phyloP scores from a whole-genome alignment of 495 filamentous ascomycete genomes.

The Schizothecium vesticola region DNA sequence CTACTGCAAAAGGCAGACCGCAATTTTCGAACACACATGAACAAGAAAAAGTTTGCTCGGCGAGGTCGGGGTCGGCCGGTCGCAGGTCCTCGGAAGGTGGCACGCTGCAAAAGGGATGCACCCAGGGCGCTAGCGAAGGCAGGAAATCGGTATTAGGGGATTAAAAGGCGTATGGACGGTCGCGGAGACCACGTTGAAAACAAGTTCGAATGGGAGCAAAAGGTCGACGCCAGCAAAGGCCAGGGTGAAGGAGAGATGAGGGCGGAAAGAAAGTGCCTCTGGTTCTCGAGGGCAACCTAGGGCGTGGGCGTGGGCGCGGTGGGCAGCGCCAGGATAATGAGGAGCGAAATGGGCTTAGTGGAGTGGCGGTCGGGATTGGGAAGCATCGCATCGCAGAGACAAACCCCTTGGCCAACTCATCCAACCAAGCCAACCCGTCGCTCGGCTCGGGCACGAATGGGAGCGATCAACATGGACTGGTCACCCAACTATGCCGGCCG shows the following conservation, averaged over 20 bases:
- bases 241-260: background rate
- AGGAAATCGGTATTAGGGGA: conserved; percentile 7
- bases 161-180: conserved; percentile 8
- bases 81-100: background rate
- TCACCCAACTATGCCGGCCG: background rate
- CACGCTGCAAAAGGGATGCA: background rate
- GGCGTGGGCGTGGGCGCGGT: background rate
- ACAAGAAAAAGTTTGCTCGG: background rate
- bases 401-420: background rate
- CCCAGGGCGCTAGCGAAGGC: background rate
- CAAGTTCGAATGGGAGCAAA: background rate
- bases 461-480: background rate
- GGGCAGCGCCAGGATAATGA: conserved; percentile 9
- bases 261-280: background rate
- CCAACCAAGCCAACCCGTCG: background rate
- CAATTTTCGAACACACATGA: background rate
- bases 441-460: conserved; percentile 8
- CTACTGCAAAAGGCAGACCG: background rate
- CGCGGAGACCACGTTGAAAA: conserved; percentile 1
- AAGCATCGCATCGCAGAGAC: background rate
- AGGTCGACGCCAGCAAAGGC: background rate
- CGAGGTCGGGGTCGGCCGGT: background rate
- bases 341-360: conserved; percentile 3
- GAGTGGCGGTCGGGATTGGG: conserved; percentile 11
- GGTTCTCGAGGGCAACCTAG: background rate